Conservation (phyloP, 192 early-diverging fungal species). For the Coemansia sp. region DNA sequence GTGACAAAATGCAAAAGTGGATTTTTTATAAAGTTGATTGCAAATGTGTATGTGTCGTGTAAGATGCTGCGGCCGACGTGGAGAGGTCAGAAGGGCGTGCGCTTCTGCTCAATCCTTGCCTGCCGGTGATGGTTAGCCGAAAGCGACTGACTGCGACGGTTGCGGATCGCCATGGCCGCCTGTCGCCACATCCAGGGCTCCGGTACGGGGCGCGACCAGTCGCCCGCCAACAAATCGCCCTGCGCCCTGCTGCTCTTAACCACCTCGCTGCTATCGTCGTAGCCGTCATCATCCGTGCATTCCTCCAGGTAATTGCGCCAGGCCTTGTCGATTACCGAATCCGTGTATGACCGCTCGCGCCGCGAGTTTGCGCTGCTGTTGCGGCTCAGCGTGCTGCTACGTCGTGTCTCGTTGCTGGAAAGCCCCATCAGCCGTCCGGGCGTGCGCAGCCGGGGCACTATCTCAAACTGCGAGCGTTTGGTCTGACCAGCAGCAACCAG, state of each 20-base stretch:
- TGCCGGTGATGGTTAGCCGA: conserved; percentile 21
- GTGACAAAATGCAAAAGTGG: too few relatives aligned
- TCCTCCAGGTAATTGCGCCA: conserved; percentile 45
- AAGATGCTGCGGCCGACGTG: background rate
- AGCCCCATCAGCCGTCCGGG: background rate
- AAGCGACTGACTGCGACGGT: conserved; percentile 46
- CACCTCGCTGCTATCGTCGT: conserved; percentile 7
- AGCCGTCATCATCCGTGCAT: conserved; percentile 23
- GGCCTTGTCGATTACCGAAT: conserved; percentile 39
- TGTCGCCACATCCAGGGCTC: conserved; percentile 53
- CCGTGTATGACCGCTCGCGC: conserved; percentile 48
- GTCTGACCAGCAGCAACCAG: too few relatives aligned
- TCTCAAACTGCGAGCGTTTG: conserved; percentile 1
- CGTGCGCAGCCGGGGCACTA: background rate
- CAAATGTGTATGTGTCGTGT: background rate
- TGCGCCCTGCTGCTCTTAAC: background rate
- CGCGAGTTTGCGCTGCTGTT: conserved; percentile 30
- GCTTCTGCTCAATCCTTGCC: too few relatives aligned
- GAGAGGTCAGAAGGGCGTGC: too few relatives aligned
- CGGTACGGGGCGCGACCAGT: conserved; percentile 27
- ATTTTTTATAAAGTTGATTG: too few relatives aligned
- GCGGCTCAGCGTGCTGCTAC: conserved; percentile 12
- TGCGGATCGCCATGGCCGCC: conserved; percentile 45
- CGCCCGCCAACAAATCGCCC: conserved; percentile 9
- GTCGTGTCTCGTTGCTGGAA: background rate